Conservation (phyloP, 257 asterid species). For the Rehmannia glutinosa region DNA sequence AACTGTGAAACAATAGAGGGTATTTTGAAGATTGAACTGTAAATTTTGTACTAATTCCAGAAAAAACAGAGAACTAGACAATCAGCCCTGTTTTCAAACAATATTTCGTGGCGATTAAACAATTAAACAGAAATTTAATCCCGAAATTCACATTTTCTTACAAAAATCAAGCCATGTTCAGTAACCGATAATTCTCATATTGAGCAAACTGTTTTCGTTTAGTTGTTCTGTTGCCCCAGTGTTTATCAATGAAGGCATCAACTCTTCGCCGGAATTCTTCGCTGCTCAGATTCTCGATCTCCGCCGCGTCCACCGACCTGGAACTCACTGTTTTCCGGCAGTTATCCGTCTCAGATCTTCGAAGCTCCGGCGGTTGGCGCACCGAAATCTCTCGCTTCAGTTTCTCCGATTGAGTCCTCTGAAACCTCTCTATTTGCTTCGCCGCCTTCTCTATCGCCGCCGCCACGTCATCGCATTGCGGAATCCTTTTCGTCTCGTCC, state of each 20-base stretch:
- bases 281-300: slow-evolving; percentile 58
- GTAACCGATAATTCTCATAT: neutral
- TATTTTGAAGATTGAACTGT: neutral
- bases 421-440: slow-evolving; percentile 48
- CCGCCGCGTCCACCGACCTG: slow-evolving; percentile 17
- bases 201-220: neutral
- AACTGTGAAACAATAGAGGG: no score
- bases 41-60: slow-evolving; percentile 21
- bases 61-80: slow-evolving; percentile 25
- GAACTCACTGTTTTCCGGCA: slow-evolving; percentile 3
- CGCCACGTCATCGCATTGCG: slow-evolving; percentile 40
- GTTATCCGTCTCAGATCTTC: slow-evolving; percentile 64
- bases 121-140: neutral
- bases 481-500: slow-evolving; percentile 9
- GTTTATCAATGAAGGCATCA: slow-evolving; percentile 60
- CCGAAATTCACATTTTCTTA: neutral
- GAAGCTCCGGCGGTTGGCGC: slow-evolving; percentile 37
- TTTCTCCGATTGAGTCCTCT: slow-evolving; percentile 69
- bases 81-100: slow-evolving; percentile 8
- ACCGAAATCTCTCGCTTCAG: slow-evolving; percentile 49
- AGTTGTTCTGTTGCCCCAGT: slow-evolving; percentile 37
- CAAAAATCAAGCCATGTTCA: neutral
- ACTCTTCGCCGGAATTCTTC: slow-evolving; percentile 72
- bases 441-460: slow-evolving; percentile 54
- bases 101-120: neutral